These are phyloP conservation scores for Corinectria fuckeliana DNA, from an alignment of 2,329 filamentous ascomycete genomes.

Conservation along the genomic window DNA sequence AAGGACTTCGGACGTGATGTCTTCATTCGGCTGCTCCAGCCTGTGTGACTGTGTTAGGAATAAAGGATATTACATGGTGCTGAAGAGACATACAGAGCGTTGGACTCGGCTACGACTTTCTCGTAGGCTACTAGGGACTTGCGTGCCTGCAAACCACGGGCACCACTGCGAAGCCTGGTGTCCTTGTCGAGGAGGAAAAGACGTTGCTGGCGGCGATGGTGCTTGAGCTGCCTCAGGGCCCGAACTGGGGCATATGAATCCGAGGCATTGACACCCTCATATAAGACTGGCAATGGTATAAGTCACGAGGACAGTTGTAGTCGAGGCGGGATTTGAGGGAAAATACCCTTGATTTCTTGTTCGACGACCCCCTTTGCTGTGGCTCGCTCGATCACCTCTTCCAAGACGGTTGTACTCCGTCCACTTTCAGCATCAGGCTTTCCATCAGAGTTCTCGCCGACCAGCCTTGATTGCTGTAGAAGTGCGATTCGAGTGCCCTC, in stretches of 20 bases:
- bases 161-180: conserved; percentile 75
- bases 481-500: conserved; percentile 70
- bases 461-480: conserved; percentile 67
- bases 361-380: conserved; percentile 63
- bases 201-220: conserved; percentile 66
- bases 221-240: conserved; percentile 66
- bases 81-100: conserved; percentile 50
- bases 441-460: conserved; percentile 42
- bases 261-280: conserved; percentile 62
- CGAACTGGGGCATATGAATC: conserved; percentile 65
- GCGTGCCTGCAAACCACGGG: conserved; percentile 75
- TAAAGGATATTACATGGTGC: neutral
- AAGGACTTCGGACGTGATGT: conserved; percentile 62
- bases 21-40: conserved; percentile 58
- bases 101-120: conserved; percentile 66
- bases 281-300: conserved; percentile 56
- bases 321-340: no score
- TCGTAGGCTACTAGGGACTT: conserved; percentile 76
- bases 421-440: conserved; percentile 9
- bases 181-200: conserved; percentile 76
- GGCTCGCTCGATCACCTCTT: conserved; percentile 70
- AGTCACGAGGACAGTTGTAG: neutral
- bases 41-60: conserved; percentile 35
- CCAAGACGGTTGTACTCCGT: conserved; percentile 58
- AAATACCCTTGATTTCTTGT: conserved; percentile 65